A percentile compares a stretch with the other conserved stretches of the same genome.
Evolutionary conservation across 495 filamentous ascomycete species (phyloP).

Genomic region (Penicillium bialowiezense): DNA sequence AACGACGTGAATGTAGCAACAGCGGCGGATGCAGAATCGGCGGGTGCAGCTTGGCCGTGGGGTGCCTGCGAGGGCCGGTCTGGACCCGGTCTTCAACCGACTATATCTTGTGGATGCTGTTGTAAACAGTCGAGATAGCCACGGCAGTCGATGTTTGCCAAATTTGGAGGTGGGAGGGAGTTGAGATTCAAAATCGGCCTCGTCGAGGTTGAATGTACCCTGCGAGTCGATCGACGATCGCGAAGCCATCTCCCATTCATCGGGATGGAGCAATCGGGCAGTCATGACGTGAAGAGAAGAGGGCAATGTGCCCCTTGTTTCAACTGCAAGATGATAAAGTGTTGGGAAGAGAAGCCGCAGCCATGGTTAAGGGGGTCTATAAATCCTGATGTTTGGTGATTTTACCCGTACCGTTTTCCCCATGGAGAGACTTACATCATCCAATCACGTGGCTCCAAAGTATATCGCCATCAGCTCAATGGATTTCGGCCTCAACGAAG

Average conservation of each 20-base stretch:
- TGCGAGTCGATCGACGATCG: slow-evolving; percentile 46
- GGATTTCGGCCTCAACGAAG: background rate
- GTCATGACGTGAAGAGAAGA: slow-evolving; percentile 30
- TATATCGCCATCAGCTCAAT: background rate
- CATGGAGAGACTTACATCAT: slow-evolving; percentile 7
- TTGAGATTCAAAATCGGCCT: slow-evolving; percentile 49
- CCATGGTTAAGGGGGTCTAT: background rate
- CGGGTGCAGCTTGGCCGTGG: slow-evolving; percentile 27
- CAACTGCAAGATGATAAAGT: background rate
- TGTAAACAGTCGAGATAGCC: slow-evolving; percentile 29
- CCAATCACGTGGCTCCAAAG: background rate
- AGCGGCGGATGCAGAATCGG: slow-evolving; percentile 57
- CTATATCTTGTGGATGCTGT: slow-evolving; percentile 31
- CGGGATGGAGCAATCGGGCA: slow-evolving; percentile 38
- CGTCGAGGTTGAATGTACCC: slow-evolving; percentile 47
- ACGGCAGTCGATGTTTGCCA: slow-evolving; percentile 19
- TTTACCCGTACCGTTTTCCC: background rate
- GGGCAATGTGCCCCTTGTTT: background rate
- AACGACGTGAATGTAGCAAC: slow-evolving; percentile 60
- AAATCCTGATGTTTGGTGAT: background rate
- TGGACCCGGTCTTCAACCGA: slow-evolving; percentile 27
- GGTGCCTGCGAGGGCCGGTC: slow-evolving; percentile 24
- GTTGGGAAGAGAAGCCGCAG: background rate
- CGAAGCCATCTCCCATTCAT: slow-evolving; percentile 46
- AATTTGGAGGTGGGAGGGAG: slow-evolving; percentile 27